Conservation (phyloP, 208 protist species). For the Angomonas deanei region DNA sequence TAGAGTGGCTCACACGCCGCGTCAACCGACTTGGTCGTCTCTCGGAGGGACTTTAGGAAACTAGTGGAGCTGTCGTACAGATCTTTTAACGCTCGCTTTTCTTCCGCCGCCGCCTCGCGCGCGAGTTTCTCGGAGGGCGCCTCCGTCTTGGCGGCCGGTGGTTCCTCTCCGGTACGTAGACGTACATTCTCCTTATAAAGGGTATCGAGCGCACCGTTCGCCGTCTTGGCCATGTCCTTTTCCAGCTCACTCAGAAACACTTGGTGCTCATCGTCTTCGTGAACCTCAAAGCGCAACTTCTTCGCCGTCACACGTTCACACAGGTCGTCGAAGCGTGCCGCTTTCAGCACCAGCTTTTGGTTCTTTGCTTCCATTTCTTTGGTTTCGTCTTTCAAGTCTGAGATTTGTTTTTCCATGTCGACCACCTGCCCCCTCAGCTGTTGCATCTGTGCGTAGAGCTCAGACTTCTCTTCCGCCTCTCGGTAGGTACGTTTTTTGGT, state of each 20-base stretch:
- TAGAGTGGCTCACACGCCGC: conserved; percentile 57
- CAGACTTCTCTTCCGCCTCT: conserved; percentile 25
- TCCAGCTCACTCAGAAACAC: conserved; percentile 64
- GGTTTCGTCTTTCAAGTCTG: conserved; percentile 13
- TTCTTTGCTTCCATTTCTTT: conserved; percentile 19
- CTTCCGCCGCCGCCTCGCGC: conserved; percentile 31
- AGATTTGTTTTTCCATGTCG: conserved; percentile 17
- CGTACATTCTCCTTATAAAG: conserved; percentile 46
- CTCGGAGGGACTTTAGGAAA: conserved; percentile 45
- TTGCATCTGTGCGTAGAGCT: conserved; percentile 10
- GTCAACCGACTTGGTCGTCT: conserved; percentile 46
- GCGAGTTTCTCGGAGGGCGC: conserved; percentile 39
- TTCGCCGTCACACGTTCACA: conserved; percentile 53
- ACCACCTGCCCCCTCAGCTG: neutral
- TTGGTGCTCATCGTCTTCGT: conserved; percentile 51
- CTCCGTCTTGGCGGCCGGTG: conserved; percentile 7
- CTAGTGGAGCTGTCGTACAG: conserved; percentile 62
- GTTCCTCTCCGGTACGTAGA: conserved; percentile 13
- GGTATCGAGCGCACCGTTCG: conserved; percentile 42
- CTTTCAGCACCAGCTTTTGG: conserved; percentile 43
- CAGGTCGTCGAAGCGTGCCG: conserved; percentile 65
- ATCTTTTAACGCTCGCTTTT: conserved; percentile 28
- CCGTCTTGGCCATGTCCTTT: conserved; percentile 39
- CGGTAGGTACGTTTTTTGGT: conserved; percentile 51
- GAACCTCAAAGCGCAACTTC: conserved; percentile 43